These are phyloP conservation scores for Holtermannia corniformis DNA, from an alignment of 768 basidiomycete genomes.

Conservation along the genomic window DNA sequence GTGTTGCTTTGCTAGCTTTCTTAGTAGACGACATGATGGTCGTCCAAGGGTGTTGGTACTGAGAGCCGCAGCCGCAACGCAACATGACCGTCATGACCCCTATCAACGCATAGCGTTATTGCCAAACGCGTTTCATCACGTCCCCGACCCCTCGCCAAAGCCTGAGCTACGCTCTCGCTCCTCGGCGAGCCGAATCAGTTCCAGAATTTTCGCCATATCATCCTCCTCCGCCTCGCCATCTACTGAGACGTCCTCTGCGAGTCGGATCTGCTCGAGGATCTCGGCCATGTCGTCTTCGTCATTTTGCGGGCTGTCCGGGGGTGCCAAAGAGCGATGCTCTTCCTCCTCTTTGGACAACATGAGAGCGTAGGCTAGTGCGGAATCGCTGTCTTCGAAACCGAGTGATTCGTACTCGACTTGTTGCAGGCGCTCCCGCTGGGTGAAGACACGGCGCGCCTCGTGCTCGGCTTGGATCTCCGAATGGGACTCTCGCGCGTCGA, in stretches of 20 bases:
- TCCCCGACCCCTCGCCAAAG: no score
- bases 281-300: constrained; percentile 18
- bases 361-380: constrained; percentile 36
- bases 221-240: no score
- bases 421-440: constrained; percentile 13
- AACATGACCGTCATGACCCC: no score
- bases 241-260: constrained; percentile 19
- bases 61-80: no score
- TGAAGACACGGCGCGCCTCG: background rate
- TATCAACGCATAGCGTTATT: no score
- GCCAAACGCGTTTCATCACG: no score
- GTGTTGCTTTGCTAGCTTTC: no score
- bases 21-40: no score
- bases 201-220: constrained; percentile 21
- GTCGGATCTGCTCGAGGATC: constrained; percentile 25
- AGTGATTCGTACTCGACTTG: constrained; percentile 26
- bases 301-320: background rate
- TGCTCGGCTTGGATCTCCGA: constrained; percentile 12
- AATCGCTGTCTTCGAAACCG: constrained; percentile 32
- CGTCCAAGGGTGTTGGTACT: no score
- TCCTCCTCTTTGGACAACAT: constrained; percentile 34
- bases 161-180: no score
- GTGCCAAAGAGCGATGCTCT: background rate
- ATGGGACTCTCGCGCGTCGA: constrained; percentile 22
- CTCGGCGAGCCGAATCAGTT: constrained; percentile 24